These are phyloP conservation scores for Rosa multiflora DNA, from an alignment of 306 rosid genomes.

Conservation along the genomic window DNA sequence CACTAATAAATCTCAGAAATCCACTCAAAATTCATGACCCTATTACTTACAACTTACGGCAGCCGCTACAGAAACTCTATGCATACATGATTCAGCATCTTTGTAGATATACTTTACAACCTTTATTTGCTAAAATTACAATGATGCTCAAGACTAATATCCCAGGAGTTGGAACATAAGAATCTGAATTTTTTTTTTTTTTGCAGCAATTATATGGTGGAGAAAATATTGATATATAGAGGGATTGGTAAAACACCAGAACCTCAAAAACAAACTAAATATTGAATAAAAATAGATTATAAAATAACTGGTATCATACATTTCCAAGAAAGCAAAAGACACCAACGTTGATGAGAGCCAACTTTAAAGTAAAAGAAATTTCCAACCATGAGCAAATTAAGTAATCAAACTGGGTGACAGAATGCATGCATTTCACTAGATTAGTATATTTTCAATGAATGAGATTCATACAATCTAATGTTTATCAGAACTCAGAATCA, in stretches of 20 bases:
- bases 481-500: conserved; percentile 15
- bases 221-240: background rate
- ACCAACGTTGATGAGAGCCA: background rate
- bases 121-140: background rate
- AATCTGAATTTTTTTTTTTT: background rate
- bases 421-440: background rate
- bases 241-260: background rate
- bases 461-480: background rate
- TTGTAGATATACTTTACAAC: background rate
- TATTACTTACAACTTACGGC: background rate
- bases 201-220: background rate
- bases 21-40: conserved; percentile 2
- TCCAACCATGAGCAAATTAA: background rate
- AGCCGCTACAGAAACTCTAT: background rate
- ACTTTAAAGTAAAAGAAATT: background rate
- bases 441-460: background rate
- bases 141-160: background rate
- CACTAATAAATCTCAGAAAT: background rate
- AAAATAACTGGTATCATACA: background rate
- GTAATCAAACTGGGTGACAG: background rate
- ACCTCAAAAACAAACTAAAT: background rate
- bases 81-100: background rate
- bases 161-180: background rate
- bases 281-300: too few relatives aligned
- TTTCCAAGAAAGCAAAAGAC: background rate